These are phyloP conservation scores for Paspalum vaginatum DNA, from an alignment of 176 grass and related monocot genomes.

Conservation along the genomic window DNA sequence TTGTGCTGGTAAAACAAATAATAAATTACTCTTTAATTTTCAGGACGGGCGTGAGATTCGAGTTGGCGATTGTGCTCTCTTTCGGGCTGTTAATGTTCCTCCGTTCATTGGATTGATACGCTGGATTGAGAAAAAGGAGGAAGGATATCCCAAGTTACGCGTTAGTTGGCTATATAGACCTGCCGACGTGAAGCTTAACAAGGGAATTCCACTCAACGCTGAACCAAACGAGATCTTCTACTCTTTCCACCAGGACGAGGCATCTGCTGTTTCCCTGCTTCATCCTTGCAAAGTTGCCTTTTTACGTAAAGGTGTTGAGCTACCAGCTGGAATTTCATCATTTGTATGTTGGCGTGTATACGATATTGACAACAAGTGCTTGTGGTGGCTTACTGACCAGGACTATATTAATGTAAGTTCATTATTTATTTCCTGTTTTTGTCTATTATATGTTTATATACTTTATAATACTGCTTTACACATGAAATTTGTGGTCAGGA, in stretches of 20 bases:
- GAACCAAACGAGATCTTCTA: constrained; percentile 89
- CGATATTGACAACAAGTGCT: constrained; percentile 86
- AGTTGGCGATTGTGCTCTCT: constrained; percentile 84
- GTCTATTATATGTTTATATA: constrained; percentile 37
- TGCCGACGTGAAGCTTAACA: constrained; percentile 72
- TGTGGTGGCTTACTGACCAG: constrained; percentile 93
- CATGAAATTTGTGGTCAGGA: constrained; percentile 59
- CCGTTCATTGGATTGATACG: constrained; percentile 89
- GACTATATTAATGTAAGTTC: constrained; percentile 93
- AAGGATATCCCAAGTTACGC: constrained; percentile 63
- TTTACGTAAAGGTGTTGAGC: constrained; percentile 75
- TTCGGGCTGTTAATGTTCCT: constrained; percentile 68
- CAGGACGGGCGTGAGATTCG: constrained; percentile 82
- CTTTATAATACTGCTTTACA: constrained; percentile 24
- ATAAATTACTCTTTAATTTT: constrained; percentile 28
- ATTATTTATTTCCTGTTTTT: constrained; percentile 18
- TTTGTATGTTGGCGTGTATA: constrained; percentile 86
- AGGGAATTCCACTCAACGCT: constrained; percentile 61
- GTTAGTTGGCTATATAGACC: constrained; percentile 90
- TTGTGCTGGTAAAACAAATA: constrained; percentile 20
- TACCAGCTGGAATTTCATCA: constrained; percentile 66
- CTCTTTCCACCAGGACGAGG: constrained; percentile 84
- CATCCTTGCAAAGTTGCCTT: constrained; percentile 96
- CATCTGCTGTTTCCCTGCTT: constrained; percentile 79
- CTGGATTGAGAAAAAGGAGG: constrained; percentile 55